Conservation (phyloP, 2,329 filamentous ascomycete species). For the Hypoxylon sp. region DNA sequence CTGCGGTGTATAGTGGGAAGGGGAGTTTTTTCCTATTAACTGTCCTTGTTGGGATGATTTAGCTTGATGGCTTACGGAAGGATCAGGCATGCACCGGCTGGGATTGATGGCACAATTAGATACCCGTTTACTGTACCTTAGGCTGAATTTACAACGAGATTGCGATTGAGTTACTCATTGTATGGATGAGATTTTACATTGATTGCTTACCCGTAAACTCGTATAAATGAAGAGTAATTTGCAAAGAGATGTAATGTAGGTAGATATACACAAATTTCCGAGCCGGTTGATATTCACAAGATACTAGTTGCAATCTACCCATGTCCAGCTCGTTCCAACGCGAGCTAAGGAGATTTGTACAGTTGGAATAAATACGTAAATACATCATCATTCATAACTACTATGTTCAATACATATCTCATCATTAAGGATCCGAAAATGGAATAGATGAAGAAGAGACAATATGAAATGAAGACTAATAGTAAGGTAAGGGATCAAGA, state of each 20-base stretch:
- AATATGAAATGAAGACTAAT: constrained; percentile 16
- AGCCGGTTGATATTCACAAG: not conserved
- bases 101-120: constrained; percentile 46
- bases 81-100: constrained; percentile 22
- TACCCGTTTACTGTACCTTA: constrained; percentile 46
- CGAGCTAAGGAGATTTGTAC: constrained; percentile 10
- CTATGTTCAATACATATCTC: constrained; percentile 3
- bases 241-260: not conserved
- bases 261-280: constrained; percentile 1
- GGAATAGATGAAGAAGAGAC: not conserved
- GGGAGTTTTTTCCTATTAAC: constrained; percentile 13
- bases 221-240: not conserved
- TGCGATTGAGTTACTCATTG: constrained; percentile 12
- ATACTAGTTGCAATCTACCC: not conserved
- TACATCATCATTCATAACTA: constrained; percentile 1
- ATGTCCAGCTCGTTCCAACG: not conserved
- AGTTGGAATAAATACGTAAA: constrained; percentile 12
- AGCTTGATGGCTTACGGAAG: constrained; percentile 18
- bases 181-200: too few species aligned
- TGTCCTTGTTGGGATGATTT: constrained; percentile 19
- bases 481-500: constrained; percentile 70
- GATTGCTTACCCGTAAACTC: not conserved
- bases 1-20: not conserved
- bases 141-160: constrained; percentile 40
- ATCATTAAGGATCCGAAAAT: not conserved